Evolutionary conservation across 805 yeast genomes (phyloP).

Genomic region (Saccharomycopsis oosterbeekiorum): DNA sequence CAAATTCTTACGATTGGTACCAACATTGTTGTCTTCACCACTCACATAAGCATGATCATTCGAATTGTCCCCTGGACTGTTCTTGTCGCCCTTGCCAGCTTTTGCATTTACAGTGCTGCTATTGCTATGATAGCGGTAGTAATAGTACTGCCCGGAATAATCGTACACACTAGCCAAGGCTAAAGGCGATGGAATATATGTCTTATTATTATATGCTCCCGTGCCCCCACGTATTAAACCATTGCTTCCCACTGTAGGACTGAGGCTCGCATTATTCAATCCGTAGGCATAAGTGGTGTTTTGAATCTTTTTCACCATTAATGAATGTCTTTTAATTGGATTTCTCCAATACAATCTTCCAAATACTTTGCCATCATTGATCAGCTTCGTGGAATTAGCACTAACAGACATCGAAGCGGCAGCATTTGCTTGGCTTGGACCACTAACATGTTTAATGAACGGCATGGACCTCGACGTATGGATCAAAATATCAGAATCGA

Average conservation of each 20-base stretch:
- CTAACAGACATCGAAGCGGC: not conserved
- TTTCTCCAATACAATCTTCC: constrained; percentile 28
- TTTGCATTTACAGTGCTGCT: not conserved
- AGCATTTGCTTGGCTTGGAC: not conserved
- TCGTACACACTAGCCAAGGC: not conserved
- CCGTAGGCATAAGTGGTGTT: not conserved
- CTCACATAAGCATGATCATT: not conserved
- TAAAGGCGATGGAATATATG: not conserved
- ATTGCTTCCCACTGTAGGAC: not conserved
- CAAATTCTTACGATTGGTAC: not conserved
- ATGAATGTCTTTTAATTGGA: constrained; percentile 20
- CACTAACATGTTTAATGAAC: not conserved
- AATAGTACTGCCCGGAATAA: not conserved
- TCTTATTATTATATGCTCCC: not conserved
- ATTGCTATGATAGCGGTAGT: not conserved
- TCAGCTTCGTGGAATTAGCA: not conserved
- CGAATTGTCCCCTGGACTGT: not conserved
- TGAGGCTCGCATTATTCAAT: not conserved
- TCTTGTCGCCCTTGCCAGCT: not conserved
- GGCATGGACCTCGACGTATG: not conserved
- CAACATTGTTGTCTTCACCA: not conserved
- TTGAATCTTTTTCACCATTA: constrained; percentile 2
- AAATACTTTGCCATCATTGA: constrained; percentile 20
- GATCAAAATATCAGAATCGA: not conserved
- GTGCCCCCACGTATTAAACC: not conserved